Evolutionary conservation across 495 filamentous ascomycete species (phyloP).

Genomic region (Aspergillus leporis): DNA sequence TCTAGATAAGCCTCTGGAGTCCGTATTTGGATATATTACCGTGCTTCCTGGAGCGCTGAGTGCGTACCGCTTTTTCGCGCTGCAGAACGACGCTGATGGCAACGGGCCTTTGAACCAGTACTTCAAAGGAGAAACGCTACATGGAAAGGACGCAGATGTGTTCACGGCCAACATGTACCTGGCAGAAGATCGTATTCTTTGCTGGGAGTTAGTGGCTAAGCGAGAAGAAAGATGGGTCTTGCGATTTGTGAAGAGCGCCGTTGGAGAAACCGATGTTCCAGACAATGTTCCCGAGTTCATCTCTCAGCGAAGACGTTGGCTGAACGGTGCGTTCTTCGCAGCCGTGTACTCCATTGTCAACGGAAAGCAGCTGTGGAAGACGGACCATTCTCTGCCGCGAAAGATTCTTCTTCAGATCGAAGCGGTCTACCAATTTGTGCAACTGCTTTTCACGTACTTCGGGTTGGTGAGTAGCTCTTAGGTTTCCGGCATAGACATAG

Average conservation of each 20-base stretch:
- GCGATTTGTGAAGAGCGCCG: conserved; percentile 94
- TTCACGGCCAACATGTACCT: conserved; percentile 99
- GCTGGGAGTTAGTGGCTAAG: conserved; percentile 98
- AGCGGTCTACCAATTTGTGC: conserved; percentile 91
- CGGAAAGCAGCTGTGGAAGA: conserved; percentile 88
- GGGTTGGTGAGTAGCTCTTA: conserved; percentile 60
- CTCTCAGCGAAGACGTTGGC: conserved; percentile 91
- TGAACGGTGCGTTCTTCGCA: conserved; percentile 98
- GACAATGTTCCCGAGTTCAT: conserved; percentile 80
- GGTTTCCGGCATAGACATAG: neutral
- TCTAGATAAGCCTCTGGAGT: conserved; percentile 94
- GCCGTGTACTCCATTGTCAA: conserved; percentile 97
- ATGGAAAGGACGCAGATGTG: conserved; percentile 95
- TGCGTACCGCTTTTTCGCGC: conserved; percentile 93
- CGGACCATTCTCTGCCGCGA: conserved; percentile 84
- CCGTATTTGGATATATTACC: conserved; percentile 97
- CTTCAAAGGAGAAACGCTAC: conserved; percentile 97
- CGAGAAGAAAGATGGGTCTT: conserved; percentile 92
- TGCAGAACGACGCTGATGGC: conserved; percentile 95
- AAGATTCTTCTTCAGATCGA: conserved; percentile 95
- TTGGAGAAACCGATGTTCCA: conserved; percentile 96
- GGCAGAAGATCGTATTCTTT: conserved; percentile 97
- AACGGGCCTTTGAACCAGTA: conserved; percentile 97
- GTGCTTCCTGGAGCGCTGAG: conserved; percentile 92
- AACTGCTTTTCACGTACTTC: conserved; percentile 94